phyloP scores from a whole-genome alignment of 192 early-diverging fungal genomes.

The Lunasporangiospora selenospora region DNA sequence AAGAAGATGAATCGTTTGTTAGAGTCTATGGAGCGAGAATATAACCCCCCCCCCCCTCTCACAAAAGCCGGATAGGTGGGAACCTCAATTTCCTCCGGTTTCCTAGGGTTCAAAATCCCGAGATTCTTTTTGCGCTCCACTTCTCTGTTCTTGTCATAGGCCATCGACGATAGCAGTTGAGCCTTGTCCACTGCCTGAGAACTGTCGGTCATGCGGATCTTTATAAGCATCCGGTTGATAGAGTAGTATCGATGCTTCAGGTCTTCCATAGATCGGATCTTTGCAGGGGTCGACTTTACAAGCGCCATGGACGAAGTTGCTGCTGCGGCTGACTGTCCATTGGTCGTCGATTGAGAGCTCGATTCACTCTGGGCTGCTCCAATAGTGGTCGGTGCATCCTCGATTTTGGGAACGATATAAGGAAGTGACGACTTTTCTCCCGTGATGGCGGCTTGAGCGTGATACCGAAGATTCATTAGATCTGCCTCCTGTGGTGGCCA shows the following conservation, averaged over 20 bases:
- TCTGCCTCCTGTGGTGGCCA: slow-evolving; percentile 49
- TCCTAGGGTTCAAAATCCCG: slow-evolving; percentile 71
- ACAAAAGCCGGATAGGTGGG: too few species aligned
- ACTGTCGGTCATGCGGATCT: slow-evolving; percentile 50
- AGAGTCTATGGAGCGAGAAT: too few species aligned
- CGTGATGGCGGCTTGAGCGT: slow-evolving; percentile 13
- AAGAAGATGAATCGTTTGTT: not conserved
- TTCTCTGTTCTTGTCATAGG: slow-evolving; percentile 70
- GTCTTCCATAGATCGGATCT: slow-evolving; percentile 67
- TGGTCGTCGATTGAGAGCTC: too few species aligned
- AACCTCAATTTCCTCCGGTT: slow-evolving; percentile 76
- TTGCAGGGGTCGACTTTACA: slow-evolving; percentile 17
- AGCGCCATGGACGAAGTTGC: slow-evolving; percentile 10
- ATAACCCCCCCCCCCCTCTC: too few species aligned
- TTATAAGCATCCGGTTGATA: slow-evolving; percentile 69
- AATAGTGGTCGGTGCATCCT: slow-evolving; percentile 9
- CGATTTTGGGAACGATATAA: slow-evolving; percentile 22
- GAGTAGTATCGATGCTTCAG: slow-evolving; percentile 88
- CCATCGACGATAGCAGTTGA: slow-evolving; percentile 33
- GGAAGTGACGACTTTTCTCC: not conserved
- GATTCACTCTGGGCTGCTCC: too few species aligned
- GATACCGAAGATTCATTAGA: slow-evolving; percentile 25
- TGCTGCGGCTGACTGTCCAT: not conserved
- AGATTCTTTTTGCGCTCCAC: slow-evolving; percentile 84
- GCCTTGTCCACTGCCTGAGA: slow-evolving; percentile 45